phyloP scores from a whole-genome alignment of 805 yeast genomes.

The Kodamaea kaohsiungensis region DNA sequence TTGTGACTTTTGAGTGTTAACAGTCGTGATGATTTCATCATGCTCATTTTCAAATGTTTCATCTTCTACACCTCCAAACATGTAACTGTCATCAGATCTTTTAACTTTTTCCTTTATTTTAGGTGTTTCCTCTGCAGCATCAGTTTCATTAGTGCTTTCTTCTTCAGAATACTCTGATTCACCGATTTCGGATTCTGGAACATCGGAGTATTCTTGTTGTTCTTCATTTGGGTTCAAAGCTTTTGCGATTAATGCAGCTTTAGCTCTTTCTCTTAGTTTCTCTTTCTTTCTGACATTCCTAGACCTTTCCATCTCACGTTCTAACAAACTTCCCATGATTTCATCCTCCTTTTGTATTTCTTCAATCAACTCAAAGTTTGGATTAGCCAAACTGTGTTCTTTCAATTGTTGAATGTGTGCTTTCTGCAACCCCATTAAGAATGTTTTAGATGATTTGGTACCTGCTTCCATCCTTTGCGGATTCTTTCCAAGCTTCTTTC shows the following conservation, averaged over 20 bases:
- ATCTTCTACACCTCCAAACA: constrained; percentile 25
- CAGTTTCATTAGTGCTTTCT: constrained; percentile 6
- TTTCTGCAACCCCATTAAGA: constrained; percentile 38
- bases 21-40: constrained; percentile 18
- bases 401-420: constrained; percentile 49
- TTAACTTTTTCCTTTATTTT: constrained; percentile 7
- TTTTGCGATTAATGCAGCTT: constrained; percentile 28
- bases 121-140: constrained; percentile 7
- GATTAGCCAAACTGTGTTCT: constrained; percentile 21
- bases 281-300: constrained; percentile 46
- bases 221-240: constrained; percentile 8
- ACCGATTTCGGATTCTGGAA: constrained; percentile 19
- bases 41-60: constrained; percentile 9
- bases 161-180: constrained; percentile 18
- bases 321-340: constrained; percentile 45
- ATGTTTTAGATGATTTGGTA: constrained; percentile 18
- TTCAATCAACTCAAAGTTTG: constrained; percentile 29
- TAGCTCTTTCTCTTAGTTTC: constrained; percentile 38
- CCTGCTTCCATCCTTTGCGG: constrained; percentile 1
- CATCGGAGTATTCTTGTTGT: constrained; percentile 19
- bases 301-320: constrained; percentile 52
- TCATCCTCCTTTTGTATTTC: constrained; percentile 46
- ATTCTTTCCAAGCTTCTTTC: constrained; percentile 19
- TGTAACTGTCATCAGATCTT: constrained; percentile 27
- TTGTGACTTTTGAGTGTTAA: constrained; percentile 7